Evolutionary conservation across 2,329 filamentous ascomycete species (phyloP), one percentile per base, ranked within the genome.

Genomic region (Delphinella strobiligena): DNA sequence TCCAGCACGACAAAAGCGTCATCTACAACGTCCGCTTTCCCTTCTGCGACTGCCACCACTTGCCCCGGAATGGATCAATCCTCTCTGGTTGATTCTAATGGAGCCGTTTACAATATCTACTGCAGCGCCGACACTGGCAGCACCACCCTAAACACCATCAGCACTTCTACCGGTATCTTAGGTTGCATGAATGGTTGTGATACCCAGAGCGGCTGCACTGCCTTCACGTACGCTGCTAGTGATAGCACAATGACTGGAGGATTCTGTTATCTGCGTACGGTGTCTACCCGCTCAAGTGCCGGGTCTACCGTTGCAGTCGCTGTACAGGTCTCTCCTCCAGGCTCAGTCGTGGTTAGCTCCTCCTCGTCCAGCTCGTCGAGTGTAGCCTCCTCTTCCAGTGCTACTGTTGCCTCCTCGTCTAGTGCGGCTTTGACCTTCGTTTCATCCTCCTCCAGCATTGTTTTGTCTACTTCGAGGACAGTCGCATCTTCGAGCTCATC

Each of bases 111-210:
- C 17, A 42, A 34, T 16, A 37, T 49, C 17, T 24, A 29, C 36
- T 49, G 47, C 30, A 30, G 31, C 14, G 18, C 5, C 8, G 19
- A 40, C 12, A 32, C 31, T 11, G 37, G 37, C 17, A n/a, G 8
- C 4, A 33, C 31, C 7, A 32, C 35, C 15, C n/a, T 27, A 15
- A 29, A 15, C 12, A 29, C 31, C 10, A 19, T 5, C 10, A 27
- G 24, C 19, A 33, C 29, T n/a, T 17, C 19, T 2, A 16, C 31
- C 10, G 43, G 43, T 18, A 31, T 45, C 17, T 18, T 30, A n/a
- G 42, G 44, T 8, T 53, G 51, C 36, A 47, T 53, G 27, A 40
- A 31, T 9, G 41, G 45, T 11, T 53, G 51, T 36, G 47, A 49
- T 16, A 33, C 30, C 7, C 36, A 33, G 5, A 9, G 41, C 1